Conservation (phyloP, 495 filamentous ascomycete species). For the Hapsidospora chrysogenum region DNA sequence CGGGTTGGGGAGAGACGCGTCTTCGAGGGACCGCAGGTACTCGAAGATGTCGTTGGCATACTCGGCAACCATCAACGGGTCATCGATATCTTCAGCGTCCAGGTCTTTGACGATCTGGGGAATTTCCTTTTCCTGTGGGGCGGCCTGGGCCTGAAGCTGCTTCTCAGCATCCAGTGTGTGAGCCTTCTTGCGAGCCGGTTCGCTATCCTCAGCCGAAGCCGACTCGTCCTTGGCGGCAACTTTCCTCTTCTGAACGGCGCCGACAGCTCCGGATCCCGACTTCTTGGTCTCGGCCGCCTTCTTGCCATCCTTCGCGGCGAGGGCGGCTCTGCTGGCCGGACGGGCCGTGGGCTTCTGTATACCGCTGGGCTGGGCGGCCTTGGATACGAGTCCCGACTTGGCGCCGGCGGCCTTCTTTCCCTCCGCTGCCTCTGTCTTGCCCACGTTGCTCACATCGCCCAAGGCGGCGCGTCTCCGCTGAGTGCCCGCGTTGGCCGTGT, state of each 20-base stretch:
- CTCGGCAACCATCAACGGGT: constrained; percentile 94
- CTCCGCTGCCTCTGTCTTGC: constrained; percentile 52
- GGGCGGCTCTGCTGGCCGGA: constrained; percentile 33
- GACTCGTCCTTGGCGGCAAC: constrained; percentile 40
- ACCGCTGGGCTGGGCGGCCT: constrained; percentile 57
- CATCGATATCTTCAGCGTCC: constrained; percentile 74
- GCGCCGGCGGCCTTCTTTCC: constrained; percentile 50
- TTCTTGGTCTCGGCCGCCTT: constrained; percentile 56
- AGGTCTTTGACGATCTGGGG: constrained; percentile 38
- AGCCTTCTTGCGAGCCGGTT: constrained; percentile 33
- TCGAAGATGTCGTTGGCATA: constrained; percentile 97
- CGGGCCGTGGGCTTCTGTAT: constrained; percentile 44
- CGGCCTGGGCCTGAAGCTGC: constrained; percentile 13
- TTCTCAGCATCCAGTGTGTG: constrained; percentile 18
- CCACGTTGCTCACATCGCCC: constrained; percentile 90
- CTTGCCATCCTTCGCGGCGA: constrained; percentile 48
- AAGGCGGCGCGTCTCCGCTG: constrained; percentile 60
- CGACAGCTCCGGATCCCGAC: constrained; percentile 51
- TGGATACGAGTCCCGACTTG: constrained; percentile 54
- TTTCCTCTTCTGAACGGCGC: constrained; percentile 44
- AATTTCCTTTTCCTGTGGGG: constrained; percentile 11
- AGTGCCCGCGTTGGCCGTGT: constrained; percentile 28
- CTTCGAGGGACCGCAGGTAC: constrained; percentile 77
- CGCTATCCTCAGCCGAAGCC: constrained; percentile 33
- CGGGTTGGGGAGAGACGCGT: constrained; percentile 70